A percentile compares a stretch with the other conserved stretches of the same genome.
Conservation (phyloP, 768 basidiomycete species). For the Candolleomyces eurysporus region DNA sequence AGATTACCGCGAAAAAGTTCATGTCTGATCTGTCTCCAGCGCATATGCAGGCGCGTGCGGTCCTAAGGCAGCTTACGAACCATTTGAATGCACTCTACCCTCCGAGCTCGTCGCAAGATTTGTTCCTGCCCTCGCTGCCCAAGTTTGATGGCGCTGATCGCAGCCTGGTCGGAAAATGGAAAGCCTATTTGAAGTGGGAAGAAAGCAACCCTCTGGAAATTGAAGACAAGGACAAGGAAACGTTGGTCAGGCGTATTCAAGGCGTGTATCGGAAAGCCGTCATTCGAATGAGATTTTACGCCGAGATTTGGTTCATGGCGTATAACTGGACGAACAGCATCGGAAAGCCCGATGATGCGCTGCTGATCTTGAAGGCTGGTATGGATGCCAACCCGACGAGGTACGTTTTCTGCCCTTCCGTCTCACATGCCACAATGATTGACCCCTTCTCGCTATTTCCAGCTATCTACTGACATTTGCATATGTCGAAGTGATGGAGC, state of each 20-base stretch:
- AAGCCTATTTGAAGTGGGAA: conserved; percentile 92
- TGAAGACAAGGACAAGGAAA: conserved; percentile 74
- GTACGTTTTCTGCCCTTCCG: conserved; percentile 30
- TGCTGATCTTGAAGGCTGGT: conserved; percentile 77
- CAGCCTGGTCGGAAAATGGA: conserved; percentile 82
- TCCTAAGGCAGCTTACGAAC: conserved; percentile 75
- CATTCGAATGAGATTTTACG: conserved; percentile 89
- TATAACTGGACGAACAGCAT: conserved; percentile 76
- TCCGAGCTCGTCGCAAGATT: conserved; percentile 24
- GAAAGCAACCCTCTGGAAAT: conserved; percentile 92
- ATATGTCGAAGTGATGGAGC: conserved; percentile 72
- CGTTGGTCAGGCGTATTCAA: conserved; percentile 68
- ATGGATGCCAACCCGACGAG: conserved; percentile 85
- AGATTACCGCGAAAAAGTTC: conserved; percentile 95
- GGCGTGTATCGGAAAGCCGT: conserved; percentile 88
- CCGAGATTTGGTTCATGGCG: conserved; percentile 97
- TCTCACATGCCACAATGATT: background rate
- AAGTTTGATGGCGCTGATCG: conserved; percentile 74
- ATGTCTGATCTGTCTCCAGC: conserved; percentile 88
- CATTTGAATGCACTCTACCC: conserved; percentile 66
- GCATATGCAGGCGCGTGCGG: conserved; percentile 93
- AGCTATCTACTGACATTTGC: conserved; percentile 93
- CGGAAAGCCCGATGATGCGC: conserved; percentile 79
- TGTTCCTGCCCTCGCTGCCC: conserved; percentile 69
- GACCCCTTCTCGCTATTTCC: background rate